These are phyloP conservation scores for Arabis hirsuta DNA, from an alignment of 345 rosid species.

Conservation along the genomic window DNA sequence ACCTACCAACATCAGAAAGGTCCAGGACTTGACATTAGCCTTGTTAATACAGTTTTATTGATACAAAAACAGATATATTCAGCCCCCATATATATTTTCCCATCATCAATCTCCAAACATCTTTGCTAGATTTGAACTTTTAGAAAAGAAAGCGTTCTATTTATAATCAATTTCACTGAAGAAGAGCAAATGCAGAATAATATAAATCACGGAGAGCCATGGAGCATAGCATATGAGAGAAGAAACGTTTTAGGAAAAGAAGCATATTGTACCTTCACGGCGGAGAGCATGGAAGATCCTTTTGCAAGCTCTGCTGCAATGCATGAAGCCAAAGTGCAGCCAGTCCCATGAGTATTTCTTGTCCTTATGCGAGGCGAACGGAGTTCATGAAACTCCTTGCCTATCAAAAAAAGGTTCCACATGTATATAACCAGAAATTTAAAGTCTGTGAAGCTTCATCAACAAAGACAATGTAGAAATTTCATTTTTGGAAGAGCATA, in stretches of 20 bases:
- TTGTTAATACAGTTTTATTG: conserved; percentile 7
- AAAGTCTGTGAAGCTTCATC: background rate
- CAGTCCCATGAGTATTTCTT: conserved; percentile 90
- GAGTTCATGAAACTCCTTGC: conserved; percentile 66
- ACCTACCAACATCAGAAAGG: conserved; percentile 53
- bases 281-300: conserved; percentile 80
- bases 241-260: conserved; percentile 9
- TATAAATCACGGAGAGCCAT: conserved; percentile 7
- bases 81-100: background rate
- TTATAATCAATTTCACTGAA: background rate
- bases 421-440: conserved; percentile 12
- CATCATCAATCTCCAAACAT: background rate
- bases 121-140: background rate
- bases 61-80: conserved; percentile 10
- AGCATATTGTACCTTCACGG: conserved; percentile 65
- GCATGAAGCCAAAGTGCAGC: conserved; percentile 96
- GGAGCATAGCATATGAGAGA: background rate
- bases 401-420: conserved; percentile 45
- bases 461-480: background rate
- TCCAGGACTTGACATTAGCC: conserved; percentile 5
- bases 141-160: background rate
- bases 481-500: conserved; percentile 33
- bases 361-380: conserved; percentile 70
- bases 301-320: conserved; percentile 97
- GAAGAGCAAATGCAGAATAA: background rate